Evolutionary conservation across 1,139 yeast genomes (phyloP).

Genomic region (Taphrina betulina): DNA sequence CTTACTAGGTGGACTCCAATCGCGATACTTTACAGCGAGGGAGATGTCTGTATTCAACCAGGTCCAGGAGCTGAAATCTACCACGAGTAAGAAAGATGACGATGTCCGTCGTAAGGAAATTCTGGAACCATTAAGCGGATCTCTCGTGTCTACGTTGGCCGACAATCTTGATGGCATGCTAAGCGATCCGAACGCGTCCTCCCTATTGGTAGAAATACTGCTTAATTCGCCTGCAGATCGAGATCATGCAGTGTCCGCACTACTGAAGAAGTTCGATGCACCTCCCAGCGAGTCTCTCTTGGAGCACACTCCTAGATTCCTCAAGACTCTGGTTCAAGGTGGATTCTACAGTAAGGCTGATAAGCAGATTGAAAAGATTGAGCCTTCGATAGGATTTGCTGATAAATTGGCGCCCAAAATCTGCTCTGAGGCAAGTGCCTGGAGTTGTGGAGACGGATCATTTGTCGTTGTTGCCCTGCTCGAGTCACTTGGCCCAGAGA

Average conservation of each 20-base stretch:
- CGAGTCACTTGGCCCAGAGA: conserved; percentile 45
- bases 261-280: conserved; percentile 63
- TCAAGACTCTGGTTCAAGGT: conserved; percentile 71
- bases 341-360: conserved; percentile 70
- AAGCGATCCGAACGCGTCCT: conserved; percentile 74
- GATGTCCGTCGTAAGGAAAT: conserved; percentile 72
- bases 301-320: conserved; percentile 72
- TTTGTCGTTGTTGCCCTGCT: conserved; percentile 65
- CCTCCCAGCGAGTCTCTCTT: conserved; percentile 49
- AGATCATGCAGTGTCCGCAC: conserved; percentile 53
- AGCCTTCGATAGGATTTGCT: conserved; percentile 61
- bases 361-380: conserved; percentile 54
- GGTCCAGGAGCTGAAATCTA: conserved; percentile 63
- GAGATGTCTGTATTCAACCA: conserved; percentile 59
- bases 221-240: conserved; percentile 55
- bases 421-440: conserved; percentile 53
- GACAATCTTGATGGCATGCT: conserved; percentile 55
- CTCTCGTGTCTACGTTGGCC: conserved; percentile 58
- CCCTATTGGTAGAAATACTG: conserved; percentile 73
- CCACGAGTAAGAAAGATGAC: conserved; percentile 81
- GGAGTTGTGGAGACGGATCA: conserved; percentile 76
- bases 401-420: conserved; percentile 53
- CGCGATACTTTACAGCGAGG: conserved; percentile 76
- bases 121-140: conserved; percentile 62
- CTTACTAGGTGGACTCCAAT: conserved; percentile 66